Evolutionary conservation across 2,329 filamentous ascomycete species (phyloP).

Genomic region (Botrytis cinerea): DNA sequence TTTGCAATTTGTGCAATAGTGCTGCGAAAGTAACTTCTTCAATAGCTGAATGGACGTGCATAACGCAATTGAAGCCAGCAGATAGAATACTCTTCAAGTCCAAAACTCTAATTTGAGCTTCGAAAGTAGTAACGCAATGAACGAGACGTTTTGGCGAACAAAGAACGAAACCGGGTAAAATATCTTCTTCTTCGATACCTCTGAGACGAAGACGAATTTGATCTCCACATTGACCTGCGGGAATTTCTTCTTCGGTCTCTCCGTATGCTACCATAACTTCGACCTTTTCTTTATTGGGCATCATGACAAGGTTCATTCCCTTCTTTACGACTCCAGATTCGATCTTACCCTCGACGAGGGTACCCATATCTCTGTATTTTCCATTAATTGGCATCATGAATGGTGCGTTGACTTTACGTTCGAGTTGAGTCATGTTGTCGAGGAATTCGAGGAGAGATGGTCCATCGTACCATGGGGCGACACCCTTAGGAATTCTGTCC

Average conservation of each 20-base stretch:
- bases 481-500: constrained; percentile 73
- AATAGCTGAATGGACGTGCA: constrained; percentile 95
- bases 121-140: constrained; percentile 85
- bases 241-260: constrained; percentile 92
- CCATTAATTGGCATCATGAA: constrained; percentile 99
- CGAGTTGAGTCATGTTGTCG: constrained; percentile 88
- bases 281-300: constrained; percentile 87
- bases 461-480: constrained; percentile 82
- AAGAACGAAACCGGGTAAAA: constrained; percentile 91
- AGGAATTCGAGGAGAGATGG: constrained; percentile 93
- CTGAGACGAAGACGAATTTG: constrained; percentile 90
- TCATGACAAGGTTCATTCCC: constrained; percentile 82
- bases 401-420: constrained; percentile 93
- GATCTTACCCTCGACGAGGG: constrained; percentile 96
- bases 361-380: constrained; percentile 97
- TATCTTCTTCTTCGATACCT: constrained; percentile 96
- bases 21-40: constrained; percentile 93
- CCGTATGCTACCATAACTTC: constrained; percentile 86
- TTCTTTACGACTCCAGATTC: constrained; percentile 95
- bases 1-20: constrained; percentile 91
- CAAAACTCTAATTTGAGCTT: constrained; percentile 94
- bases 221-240: constrained; percentile 83
- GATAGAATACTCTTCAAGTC: constrained; percentile 93
- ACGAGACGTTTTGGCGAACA: constrained; percentile 93
- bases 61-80: constrained; percentile 94